Evolutionary conservation across 2,329 filamentous ascomycete species (phyloP), one percentile per base, ranked within the genome.

Genomic region (Hypoxylon sp.): DNA sequence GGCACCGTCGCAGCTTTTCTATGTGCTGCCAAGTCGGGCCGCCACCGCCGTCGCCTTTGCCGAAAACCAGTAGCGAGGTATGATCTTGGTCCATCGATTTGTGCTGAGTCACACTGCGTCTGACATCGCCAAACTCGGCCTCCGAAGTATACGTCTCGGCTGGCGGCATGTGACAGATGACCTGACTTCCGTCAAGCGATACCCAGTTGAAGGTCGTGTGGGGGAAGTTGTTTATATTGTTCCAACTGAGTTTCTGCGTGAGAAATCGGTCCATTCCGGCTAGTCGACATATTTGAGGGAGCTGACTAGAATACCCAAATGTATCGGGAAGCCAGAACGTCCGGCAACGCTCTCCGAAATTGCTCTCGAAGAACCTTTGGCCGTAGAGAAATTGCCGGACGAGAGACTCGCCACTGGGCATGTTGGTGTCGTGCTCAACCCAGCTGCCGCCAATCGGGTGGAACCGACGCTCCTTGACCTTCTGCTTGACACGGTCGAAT

Each of bases 151-250:
- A 98, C 0, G 95, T 98, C 79, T 99, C 94, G 1, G 92, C 87
- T 1, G 95, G 95, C 2, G 94, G 89, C 95, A 99, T 99, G 75
- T 99, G 95, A 77, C 94, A 98, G 65, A 99, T 88, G 69, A 99
- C 95, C 75, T 98, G 95, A 73, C 92, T 97, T 60, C 95, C 94
- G 76, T 99, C 95, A 13, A 97, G 87, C 11, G 93, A 88, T 30
- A 99, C 94, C 95, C 95, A 99, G 78, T 97, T 97, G 84, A 99
- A 99, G 0, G 95, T 98, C 5, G 95, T 98, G 75, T 98, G 95
- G 0, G 95, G 95, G 80, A 98, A 99, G 74, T 91, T 97, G 81
- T 98, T 98, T 85, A 98, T 98, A 77, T 98, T 98, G 82, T 98
- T 98, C 95, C 95, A 99, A 82, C 94, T 98, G 62, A 99, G 84